Base-by-base conservation (phyloP, 345 rosid species). In the Atalantia buxifolia region DNA sequence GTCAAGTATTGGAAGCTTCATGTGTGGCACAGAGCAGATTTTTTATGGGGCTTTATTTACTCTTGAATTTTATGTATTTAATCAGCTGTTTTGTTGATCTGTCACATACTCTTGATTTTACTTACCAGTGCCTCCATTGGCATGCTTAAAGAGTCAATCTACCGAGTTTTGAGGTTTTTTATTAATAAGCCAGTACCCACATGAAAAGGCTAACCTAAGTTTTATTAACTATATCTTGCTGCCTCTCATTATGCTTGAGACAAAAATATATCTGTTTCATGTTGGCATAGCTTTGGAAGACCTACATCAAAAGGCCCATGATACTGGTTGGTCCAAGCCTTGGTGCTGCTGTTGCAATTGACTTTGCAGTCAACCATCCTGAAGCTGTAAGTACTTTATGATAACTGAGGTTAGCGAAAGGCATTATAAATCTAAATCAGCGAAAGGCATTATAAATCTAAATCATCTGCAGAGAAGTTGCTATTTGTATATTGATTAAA, bases 311-410 rank as follows among this genome's bases (percentile, higher is more conserved):
- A 82, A 89, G 85, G 87, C 98, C 97, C 7, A 87, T 94, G 83
- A 90, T 87, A 69, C 84, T 96, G 87, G 94, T 94, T 73, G 97
- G 98, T 59, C 95, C 99, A 13, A 93, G 98, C 86, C 97, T 96
- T 64, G 98, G 99, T 72, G 98, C 99, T 82, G 97, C 98, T 75
- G 88, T 91, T 24, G 99, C 95, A 59, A 83, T 91, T 55, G 99
- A 96, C 75, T 93, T 96, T 88, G 88, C 94, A 0, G 84, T 87
- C 60, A 86, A 86, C 75, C 87, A 96, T 84, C 98, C 99, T 2
- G 98, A 96, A 81, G 90, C 91, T 87, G 97, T 96, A 83, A 87
- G 86, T 71, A 48, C 75, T 78, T 66, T 28, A 45, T 24, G 66
- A 18, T 76, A 48, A 74, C 33, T 55, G 31, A 78, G 64, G 48